Base-by-base conservation (phyloP, 768 basidiomycete species). In the Rubroboletus pulcherrimus region DNA sequence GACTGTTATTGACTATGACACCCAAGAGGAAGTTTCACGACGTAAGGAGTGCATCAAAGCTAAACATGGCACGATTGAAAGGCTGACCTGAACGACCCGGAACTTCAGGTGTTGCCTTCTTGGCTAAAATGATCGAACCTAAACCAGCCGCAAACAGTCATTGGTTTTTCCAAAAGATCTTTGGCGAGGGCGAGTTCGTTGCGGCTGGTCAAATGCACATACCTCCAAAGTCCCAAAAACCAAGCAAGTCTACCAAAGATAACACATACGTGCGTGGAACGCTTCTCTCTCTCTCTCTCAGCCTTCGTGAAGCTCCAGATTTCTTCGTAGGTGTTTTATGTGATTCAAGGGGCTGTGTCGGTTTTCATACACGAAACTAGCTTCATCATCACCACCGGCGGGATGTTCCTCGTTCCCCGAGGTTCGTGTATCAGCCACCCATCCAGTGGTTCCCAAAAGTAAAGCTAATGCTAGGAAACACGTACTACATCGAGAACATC, bases 151-250 rank as follows among this genome's bases (percentile, higher is more conserved):
- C 77, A 9, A 84, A 85, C 57, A 79, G 79, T 49, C 78, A 78
- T 11, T 98, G 94, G 85, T 78, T 77, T 24, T 99, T 92, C 70
- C 89, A 96, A 66, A 95, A 93, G 73, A 81, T 97, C 21, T 96
- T 95, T 64, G 86, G 88, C 29, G 96, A 98, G 59, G 90, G 85
- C 44, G 85, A 91, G 43, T 98, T 91, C 67, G 84, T 98, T 56
- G 96, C 94, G 1, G 88, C 92, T 31, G 97, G 97, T 0, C 84
- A 93, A 59, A 77, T 98, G 43, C 77, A 81, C 51, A 88, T 98
- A 39, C 93, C 93, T 5, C 83, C 89, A 1, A 76, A 81, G 7
- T 81, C 82, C n/a, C 77, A 81, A 57, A 99, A 99, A 71, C 89
- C 90, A 14, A 84, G 81, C 56, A 98, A 98, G 69, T 81, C 82